Evolutionary conservation across 2,329 filamentous ascomycete genomes (phyloP).

Genomic region (Apiospora saccharicola): DNA sequence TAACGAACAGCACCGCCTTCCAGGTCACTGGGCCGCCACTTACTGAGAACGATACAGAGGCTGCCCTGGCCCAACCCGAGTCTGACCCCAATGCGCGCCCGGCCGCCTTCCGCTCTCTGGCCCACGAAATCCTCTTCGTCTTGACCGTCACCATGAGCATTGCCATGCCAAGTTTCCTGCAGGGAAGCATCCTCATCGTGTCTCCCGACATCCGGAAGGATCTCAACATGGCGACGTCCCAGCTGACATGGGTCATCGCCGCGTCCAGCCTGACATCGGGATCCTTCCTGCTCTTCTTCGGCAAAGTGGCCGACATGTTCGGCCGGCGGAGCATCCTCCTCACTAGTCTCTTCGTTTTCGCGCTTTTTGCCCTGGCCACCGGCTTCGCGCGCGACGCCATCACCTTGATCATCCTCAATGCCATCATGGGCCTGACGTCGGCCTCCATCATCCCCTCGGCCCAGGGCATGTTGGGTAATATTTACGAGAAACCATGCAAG

Average conservation of each 20-base stretch:
- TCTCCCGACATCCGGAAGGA: slow-evolving; percentile 67
- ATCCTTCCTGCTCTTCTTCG: slow-evolving; percentile 71
- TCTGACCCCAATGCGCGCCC: slow-evolving; percentile 47
- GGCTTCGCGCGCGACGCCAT: slow-evolving; percentile 67
- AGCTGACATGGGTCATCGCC: slow-evolving; percentile 73
- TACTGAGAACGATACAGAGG: background rate
- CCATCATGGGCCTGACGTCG: slow-evolving; percentile 68
- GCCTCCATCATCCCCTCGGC: slow-evolving; percentile 70
- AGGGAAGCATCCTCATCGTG: slow-evolving; percentile 67
- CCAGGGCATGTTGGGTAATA: slow-evolving; percentile 67
- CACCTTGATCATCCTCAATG: slow-evolving; percentile 63
- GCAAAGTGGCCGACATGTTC: slow-evolving; percentile 70
- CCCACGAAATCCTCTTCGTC: slow-evolving; percentile 71
- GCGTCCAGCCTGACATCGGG: slow-evolving; percentile 68
- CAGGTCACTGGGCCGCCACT: background rate
- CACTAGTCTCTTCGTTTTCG: slow-evolving; percentile 64
- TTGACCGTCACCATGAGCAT: slow-evolving; percentile 72
- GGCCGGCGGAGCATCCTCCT: slow-evolving; percentile 70
- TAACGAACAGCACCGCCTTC: background rate
- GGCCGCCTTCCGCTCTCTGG: slow-evolving; percentile 66
- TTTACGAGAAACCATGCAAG: slow-evolving; percentile 63
- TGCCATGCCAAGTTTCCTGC: slow-evolving; percentile 66
- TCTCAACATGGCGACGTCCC: slow-evolving; percentile 67
- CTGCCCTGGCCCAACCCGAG: background rate
- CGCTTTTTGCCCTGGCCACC: slow-evolving; percentile 61